Conservation (phyloP, 345 rosid species). For the Euphorbia pulcherrima region DNA sequence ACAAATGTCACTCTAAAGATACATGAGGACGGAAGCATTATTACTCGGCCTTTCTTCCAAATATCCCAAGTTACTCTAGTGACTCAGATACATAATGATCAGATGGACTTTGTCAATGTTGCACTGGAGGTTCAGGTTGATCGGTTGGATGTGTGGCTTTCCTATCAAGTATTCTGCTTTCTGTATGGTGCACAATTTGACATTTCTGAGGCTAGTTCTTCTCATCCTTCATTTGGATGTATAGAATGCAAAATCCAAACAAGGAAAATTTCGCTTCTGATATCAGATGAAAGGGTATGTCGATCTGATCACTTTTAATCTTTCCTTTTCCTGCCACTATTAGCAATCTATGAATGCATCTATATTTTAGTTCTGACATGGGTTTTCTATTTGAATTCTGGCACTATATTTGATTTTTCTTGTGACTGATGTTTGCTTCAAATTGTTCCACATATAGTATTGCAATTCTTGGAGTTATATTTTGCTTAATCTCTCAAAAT, state of each 20-base stretch:
- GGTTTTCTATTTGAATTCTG: not conserved
- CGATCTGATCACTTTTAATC: conserved; percentile 2
- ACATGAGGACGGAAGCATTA: conserved; percentile 34
- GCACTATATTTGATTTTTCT: not conserved
- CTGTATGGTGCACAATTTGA: conserved; percentile 52
- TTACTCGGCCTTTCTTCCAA: conserved; percentile 62
- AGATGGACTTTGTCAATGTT: conserved; percentile 30
- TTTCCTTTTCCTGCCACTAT: conserved; percentile 7
- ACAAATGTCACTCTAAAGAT: conserved; percentile 40
- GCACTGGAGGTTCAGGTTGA: conserved; percentile 48
- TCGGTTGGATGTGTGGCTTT: conserved; percentile 52
- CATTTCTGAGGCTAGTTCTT: conserved; percentile 45
- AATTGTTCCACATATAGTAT: not conserved
- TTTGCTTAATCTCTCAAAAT: not conserved
- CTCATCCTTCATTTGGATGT: conserved; percentile 40
- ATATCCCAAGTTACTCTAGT: conserved; percentile 43
- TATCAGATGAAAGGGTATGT: conserved; percentile 88
- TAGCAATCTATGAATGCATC: conserved; percentile 9
- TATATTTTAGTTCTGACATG: conserved; percentile 1
- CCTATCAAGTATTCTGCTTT: conserved; percentile 66
- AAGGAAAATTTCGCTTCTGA: conserved; percentile 58
- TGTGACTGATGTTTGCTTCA: not conserved
- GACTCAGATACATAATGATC: conserved; percentile 39
- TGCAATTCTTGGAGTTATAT: no score
- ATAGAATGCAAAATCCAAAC: conserved; percentile 45